These are phyloP conservation scores for Sindora glabra DNA, from an alignment of 306 rosid genomes.

Conservation along the genomic window DNA sequence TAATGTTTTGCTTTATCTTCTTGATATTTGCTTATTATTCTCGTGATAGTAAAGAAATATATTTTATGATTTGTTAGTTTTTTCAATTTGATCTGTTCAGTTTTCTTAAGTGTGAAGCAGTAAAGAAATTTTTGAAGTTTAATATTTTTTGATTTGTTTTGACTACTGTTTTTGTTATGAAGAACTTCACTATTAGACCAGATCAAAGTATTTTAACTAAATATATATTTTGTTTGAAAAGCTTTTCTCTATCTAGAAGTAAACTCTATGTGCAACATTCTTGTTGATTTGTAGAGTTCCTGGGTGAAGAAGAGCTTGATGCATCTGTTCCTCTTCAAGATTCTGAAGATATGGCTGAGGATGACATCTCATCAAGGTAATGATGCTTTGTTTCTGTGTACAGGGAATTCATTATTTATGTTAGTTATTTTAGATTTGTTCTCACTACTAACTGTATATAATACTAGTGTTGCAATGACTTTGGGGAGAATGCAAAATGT, in stretches of 20 bases:
- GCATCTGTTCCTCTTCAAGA: conserved; percentile 64
- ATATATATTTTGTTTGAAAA: not conserved
- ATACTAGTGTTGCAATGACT: no score
- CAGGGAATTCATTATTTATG: not conserved
- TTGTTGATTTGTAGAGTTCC: conserved; percentile 46
- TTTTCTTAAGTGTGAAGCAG: no score
- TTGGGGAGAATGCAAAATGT: no score
- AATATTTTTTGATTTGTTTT: conserved; percentile 5
- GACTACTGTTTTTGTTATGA: not conserved
- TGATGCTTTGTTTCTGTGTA: not conserved
- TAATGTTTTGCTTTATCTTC: no score
- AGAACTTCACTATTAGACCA: no score
- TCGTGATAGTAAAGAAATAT: no score
- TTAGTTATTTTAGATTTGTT: not conserved
- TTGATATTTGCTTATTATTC: no score
- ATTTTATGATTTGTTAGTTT: no score
- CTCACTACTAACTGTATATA: no score
- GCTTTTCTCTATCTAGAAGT: not conserved
- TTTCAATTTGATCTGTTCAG: no score
- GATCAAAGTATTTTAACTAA: not conserved
- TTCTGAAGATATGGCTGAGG: conserved; percentile 73
- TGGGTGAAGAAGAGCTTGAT: conserved; percentile 67
- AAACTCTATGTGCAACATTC: conserved; percentile 13
- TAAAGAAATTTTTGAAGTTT: not conserved
- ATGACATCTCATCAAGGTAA: conserved; percentile 83